Conservation (phyloP, 108 stramenopile species). For the Skeletonema grethae region DNA sequence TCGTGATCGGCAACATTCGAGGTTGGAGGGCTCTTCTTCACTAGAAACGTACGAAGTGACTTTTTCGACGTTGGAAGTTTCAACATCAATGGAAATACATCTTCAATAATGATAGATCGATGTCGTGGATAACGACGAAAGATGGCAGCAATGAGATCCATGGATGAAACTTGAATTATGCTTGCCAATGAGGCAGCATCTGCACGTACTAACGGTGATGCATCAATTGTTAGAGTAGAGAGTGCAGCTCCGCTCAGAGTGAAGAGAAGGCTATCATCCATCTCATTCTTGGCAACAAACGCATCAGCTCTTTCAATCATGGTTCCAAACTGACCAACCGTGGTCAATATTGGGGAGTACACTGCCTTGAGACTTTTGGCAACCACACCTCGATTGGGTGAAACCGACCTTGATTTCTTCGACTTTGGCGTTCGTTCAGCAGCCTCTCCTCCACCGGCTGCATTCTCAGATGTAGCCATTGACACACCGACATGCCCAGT, state of each 20-base stretch:
- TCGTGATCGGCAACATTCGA: constrained; percentile 28
- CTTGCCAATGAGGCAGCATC: constrained; percentile 36
- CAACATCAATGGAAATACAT: constrained; percentile 87
- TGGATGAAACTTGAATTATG: constrained; percentile 62
- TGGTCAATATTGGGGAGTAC: constrained; percentile 66
- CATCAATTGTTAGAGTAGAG: constrained; percentile 65
- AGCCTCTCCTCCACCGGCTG: constrained; percentile 41
- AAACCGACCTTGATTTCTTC: constrained; percentile 23
- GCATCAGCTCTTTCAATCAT: constrained; percentile 70
- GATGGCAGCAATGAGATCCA: constrained; percentile 68
- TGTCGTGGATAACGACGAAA: constrained; percentile 76
- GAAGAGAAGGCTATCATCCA: constrained; percentile 83
- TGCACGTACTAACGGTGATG: constrained; percentile 35
- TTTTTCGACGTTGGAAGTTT: constrained; percentile 85
- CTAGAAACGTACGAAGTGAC: constrained; percentile 73
- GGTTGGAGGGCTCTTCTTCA: constrained; percentile 46
- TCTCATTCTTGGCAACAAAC: constrained; percentile 59
- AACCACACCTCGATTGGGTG: constrained; percentile 28
- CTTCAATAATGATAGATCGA: constrained; percentile 88
- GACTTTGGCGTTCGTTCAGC: constrained; percentile 25
- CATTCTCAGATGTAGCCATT: constrained; percentile 11
- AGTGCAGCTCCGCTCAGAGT: constrained; percentile 65
- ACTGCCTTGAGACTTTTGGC: constrained; percentile 64
- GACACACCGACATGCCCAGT: constrained; percentile 63
- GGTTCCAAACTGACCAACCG: constrained; percentile 52